A percentile compares a stretch with the other conserved stretches of the same genome.
Evolutionary conservation across 305 asterid species (phyloP).

Genomic region (Rubia balearica): DNA sequence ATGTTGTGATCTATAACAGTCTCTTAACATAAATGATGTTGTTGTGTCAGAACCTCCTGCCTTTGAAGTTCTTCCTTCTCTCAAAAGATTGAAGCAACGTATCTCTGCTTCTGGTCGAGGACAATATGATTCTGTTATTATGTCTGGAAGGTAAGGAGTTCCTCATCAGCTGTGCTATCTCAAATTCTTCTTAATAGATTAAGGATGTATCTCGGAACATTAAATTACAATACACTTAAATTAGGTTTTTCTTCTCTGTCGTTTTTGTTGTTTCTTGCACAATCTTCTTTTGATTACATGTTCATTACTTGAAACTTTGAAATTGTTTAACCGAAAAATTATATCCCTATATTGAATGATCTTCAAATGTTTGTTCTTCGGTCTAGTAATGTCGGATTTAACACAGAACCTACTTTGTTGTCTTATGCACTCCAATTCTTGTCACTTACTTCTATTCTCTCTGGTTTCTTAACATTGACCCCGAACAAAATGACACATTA

Average conservation of each 20-base stretch:
- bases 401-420: background rate
- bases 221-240: background rate
- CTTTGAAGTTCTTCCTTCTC: conserved; percentile 85
- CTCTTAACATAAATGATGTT: conserved; percentile 12
- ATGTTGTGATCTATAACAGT: background rate
- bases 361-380: background rate
- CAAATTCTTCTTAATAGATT: background rate
- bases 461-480: too few relatives aligned
- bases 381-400: background rate
- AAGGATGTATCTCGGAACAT: background rate
- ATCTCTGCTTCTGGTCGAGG: conserved; percentile 76
- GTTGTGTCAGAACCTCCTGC: conserved; percentile 69
- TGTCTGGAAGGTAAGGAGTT: conserved; percentile 79
- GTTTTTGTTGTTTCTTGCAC: background rate
- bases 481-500: too few relatives aligned
- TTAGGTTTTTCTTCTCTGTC: background rate
- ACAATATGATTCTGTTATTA: conserved; percentile 76
- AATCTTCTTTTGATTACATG: background rate
- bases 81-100: conserved; percentile 75
- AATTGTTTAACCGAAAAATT: background rate
- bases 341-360: background rate
- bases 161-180: background rate
- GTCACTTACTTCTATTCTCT: background rate
- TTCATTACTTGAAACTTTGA: background rate
- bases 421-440: background rate